Evolutionary conservation across 176 grass and related monocot genomes (phyloP), one percentile per base, ranked within the genome.

Genomic region (Eragrostis curvula): DNA sequence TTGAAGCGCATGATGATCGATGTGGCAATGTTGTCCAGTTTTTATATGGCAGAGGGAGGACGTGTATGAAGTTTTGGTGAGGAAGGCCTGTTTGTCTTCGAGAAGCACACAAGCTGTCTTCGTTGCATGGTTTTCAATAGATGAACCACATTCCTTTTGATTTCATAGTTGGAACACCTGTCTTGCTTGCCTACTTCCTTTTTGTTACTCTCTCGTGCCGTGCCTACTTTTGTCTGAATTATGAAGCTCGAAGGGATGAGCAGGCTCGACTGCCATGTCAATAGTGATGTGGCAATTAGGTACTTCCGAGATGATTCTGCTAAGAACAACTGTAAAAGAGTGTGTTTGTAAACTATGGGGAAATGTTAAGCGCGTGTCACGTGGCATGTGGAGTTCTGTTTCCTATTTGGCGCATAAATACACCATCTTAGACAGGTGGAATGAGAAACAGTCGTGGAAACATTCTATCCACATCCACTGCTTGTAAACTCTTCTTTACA

Each of bases 1-100:
- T 82, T 82, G 80, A 45, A 49, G 20, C 20, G 18, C 28, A 39
- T 47, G 69, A 64, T 50, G 52, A 56, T 17, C 14, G 11, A 71
- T 68, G 21, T 32, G 80, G 18, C n/a, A 82, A 27, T 13, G 44
- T 27, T 16, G 1, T 82, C 28, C 43, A 28, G 40, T 18, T 71
- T 72, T 59, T 27, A 15, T 44, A 40, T 10, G 18, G 28, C 3
- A 28, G 27, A 65, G 12, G 24, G 1, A 10, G 41, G 41, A 56
- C 5, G 7, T 18, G 18, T 56, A 9, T 36, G 40, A 14, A 14
- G 51, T 70, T 77, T 10, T 62, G 14, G 52, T 61, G 29, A 41
- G 0, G 28, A 24, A 49, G 40, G 32, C 6, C 2, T 67, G 16
- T 8, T 4, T 60, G 24, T 27, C 66, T 53, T 71, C 49, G 36